Conservation (phyloP, 306 rosid genomes). For the Castanea sativa region DNA sequence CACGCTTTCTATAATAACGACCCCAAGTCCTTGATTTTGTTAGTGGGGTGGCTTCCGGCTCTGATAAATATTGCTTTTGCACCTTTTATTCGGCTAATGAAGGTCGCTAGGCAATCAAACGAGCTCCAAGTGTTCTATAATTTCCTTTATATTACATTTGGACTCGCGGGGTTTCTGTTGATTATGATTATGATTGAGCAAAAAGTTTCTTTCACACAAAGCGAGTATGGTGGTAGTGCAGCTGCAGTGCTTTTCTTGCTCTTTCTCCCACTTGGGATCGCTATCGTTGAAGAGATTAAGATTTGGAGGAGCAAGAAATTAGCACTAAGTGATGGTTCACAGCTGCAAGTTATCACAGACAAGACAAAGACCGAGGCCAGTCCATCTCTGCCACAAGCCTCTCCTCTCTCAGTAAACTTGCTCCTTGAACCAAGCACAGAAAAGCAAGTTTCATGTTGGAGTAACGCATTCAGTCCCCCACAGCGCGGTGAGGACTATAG, state of each 20-base stretch:
- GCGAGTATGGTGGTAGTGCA: slow-evolving; percentile 52
- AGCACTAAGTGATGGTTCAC: slow-evolving; percentile 7
- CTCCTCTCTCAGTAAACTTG: not conserved
- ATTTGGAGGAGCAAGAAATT: slow-evolving; percentile 13
- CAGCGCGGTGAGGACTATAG: slow-evolving; percentile 59
- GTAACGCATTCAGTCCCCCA: slow-evolving; percentile 43
- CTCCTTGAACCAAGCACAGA: not conserved
- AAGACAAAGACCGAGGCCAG: slow-evolving; percentile 8
- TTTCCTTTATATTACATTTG: slow-evolving; percentile 59
- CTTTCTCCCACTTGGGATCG: slow-evolving; percentile 56
- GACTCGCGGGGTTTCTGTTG: slow-evolving; percentile 59
- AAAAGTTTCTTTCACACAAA: slow-evolving; percentile 26
- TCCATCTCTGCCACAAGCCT: not conserved
- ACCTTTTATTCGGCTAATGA: slow-evolving; percentile 47
- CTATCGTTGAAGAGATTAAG: slow-evolving; percentile 40
- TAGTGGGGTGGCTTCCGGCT: slow-evolving; percentile 76
- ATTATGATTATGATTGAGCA: slow-evolving; percentile 51
- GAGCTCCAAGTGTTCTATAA: slow-evolving; percentile 64
- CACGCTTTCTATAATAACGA: slow-evolving; percentile 55
- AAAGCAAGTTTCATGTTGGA: slow-evolving; percentile 42
- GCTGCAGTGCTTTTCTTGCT: slow-evolving; percentile 45
- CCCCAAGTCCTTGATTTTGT: slow-evolving; percentile 43
- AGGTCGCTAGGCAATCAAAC: slow-evolving; percentile 29
- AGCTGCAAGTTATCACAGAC: slow-evolving; percentile 15
- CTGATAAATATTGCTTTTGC: slow-evolving; percentile 51